Base-by-base conservation (phyloP, 2,329 filamentous ascomycete genomes). In the Lasiodiplodia citricola region DNA sequence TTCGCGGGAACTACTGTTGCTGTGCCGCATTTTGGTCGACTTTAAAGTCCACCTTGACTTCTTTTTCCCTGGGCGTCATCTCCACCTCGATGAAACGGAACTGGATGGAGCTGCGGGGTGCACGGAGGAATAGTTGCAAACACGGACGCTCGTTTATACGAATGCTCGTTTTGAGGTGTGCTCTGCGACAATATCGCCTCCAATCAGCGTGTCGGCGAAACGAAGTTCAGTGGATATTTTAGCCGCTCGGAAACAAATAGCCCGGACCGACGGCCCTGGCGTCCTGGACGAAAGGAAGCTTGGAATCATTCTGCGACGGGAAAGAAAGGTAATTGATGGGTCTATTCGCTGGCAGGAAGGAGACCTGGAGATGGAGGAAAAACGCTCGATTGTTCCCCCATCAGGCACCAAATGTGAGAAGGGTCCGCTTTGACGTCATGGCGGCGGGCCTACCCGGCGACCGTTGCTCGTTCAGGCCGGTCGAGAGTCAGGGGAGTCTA, bases 181-280 rank as follows among this genome's bases (percentile, higher is more conserved):
- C 38, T 21, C 23, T 2, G 31, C 44, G 44, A 47, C 18, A 5
- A 14, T 23, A 11, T 14, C 11, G 16, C 8, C 55, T 38, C 55
- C 55, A 57, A 57, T 57, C 55, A 57, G 37, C 28, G 55, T 14
- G 31, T 2, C 28, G 55, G 8, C 8, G 54, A 16, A 18, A 31
- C 54, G 28, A 28, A 35, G 7, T 35, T 10, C 31, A 28, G 28
- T 28, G 25, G 51, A 54, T 44, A 52, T 18, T 37, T 31, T 41
- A 56, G 54, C 54, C 54, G 54, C 14, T 56, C 54, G 54, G 54
- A 56, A n/a, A 11, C 31, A 37, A 16, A 56, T 38, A 23, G 54
- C 31, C 54, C 54, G 54, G 54, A 16, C 10, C 16, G 28, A n/a
- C 28, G 16, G 28, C 16, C 21, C 54, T 21, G 28, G 54, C 13